Percentiles rank a stretch among this genome's conserved stretches.
Conservation (phyloP, 495 filamentous ascomycete species). For the Gamarada debralockiae region DNA sequence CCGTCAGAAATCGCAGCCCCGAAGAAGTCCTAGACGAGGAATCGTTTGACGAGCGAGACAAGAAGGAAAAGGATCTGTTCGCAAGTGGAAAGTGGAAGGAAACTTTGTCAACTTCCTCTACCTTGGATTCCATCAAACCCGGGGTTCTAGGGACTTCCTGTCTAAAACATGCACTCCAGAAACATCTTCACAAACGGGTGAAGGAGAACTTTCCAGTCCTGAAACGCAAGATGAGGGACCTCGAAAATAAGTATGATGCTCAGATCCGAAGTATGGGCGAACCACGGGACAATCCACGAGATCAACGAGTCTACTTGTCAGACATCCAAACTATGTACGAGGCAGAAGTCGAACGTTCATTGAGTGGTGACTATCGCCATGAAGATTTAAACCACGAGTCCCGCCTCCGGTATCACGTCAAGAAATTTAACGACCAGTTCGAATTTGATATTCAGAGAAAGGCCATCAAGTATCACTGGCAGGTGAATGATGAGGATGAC, state of each 20-base stretch:
- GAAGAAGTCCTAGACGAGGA: conserved; percentile 25
- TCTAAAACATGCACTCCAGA: conserved; percentile 8
- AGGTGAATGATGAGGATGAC: not conserved
- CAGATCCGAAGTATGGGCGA: conserved; percentile 8
- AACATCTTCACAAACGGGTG: conserved; percentile 10
- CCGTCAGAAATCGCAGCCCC: conserved; percentile 47
- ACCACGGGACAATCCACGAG: conserved; percentile 1
- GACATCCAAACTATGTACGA: conserved; percentile 10
- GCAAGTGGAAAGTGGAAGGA: conserved; percentile 8
- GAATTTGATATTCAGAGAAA: not conserved
- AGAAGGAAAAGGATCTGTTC: conserved; percentile 6
- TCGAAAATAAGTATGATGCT: conserved; percentile 1
- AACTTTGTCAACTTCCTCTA: conserved; percentile 5
- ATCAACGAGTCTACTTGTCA: conserved; percentile 13
- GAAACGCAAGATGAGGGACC: conserved; percentile 7
- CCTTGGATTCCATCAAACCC: conserved; percentile 11
- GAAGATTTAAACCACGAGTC: conserved; percentile 4
- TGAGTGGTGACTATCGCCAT: conserved; percentile 13
- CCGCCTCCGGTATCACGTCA: conserved; percentile 9
- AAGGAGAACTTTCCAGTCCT: conserved; percentile 11
- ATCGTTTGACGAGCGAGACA: conserved; percentile 11
- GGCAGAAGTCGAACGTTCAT: conserved; percentile 8
- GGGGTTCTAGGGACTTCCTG: conserved; percentile 3
- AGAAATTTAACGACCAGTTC: conserved; percentile 7
- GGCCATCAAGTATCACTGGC: conserved; percentile 8